Base-by-base conservation (phyloP, 305 asterid species). In the Fraxinus angustifolia region DNA sequence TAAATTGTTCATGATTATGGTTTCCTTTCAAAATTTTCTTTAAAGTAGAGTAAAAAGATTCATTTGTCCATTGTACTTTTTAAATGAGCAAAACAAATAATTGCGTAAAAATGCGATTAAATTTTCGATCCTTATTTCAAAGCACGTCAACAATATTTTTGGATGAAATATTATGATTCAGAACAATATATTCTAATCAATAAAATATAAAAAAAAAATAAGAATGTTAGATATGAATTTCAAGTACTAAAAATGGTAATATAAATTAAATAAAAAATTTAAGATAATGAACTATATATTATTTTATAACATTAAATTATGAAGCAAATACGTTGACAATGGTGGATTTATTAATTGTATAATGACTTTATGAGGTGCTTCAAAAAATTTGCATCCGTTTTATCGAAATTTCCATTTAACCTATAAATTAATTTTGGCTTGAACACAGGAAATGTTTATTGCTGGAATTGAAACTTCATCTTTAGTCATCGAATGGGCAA, bases 381-480 rank as follows among this genome's bases (percentile, higher is more conserved):
- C 19, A 16, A 14, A 3, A 3, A 3, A 45, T 3, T 12, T 45
- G 1, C 0, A 45, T 45, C 6, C 56, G 3, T 45, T 45, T 12
- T 45, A 45, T 45, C 6, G 19, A 48, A 45, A 45, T 45, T 45
- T 45, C 3, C 6, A 14, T 50, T 16, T 6, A 16, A 50, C 60
- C 16, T 16, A 50, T 4, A 50, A 50, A 50, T 50, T 16, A 50
- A 16, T 14, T 50, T 16, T 14, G 60, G 6, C 8, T 50, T 12
- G 34, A 35, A 2, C 56, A 26, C 84, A 87, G 91, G 89, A 87
- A 35, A 82, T 90, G 84, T 83, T 88, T 14, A 79, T 81, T 35
- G 90, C 84, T 4, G 88, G 88, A 26, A 84, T 77, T 73, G 86
- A 84, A 79, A 88, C 90, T 14, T 85, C 90, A 2, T 81, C 90